Evolutionary conservation across 1,284 basidiomycete species (phyloP).

Genomic region (Hortiboletus rubellus): DNA sequence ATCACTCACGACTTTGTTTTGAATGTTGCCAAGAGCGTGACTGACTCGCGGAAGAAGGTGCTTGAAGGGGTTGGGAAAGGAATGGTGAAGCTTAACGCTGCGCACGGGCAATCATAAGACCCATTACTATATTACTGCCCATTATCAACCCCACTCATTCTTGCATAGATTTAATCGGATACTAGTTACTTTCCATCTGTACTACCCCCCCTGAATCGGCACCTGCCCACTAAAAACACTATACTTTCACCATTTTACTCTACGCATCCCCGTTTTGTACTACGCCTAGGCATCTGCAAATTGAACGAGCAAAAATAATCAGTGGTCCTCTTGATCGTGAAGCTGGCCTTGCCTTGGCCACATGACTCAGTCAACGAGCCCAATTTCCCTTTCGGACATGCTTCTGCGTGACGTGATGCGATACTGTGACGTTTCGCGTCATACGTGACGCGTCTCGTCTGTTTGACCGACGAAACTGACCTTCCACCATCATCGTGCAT

Average conservation of each 20-base stretch:
- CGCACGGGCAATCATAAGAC: constrained; percentile 38
- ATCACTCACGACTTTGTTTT: constrained; percentile 65
- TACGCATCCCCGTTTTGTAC: no score
- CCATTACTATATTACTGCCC: background rate
- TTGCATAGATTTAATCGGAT: constrained; percentile 18
- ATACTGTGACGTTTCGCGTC: constrained; percentile 31
- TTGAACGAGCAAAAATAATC: no score
- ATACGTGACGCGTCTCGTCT: constrained; percentile 20
- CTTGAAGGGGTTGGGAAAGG: constrained; percentile 73
- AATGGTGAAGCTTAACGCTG: constrained; percentile 51
- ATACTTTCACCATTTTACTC: no score
- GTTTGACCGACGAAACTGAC: background rate
- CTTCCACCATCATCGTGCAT: background rate
- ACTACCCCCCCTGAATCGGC: no score
- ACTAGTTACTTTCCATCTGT: no score
- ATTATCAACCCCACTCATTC: constrained; percentile 32
- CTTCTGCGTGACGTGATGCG: constrained; percentile 16
- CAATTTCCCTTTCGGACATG: no score
- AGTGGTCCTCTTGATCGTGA: no score
- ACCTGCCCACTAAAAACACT: no score
- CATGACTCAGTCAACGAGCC: no score
- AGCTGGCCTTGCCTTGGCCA: no score
- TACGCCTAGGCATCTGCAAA: no score
- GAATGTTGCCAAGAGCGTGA: constrained; percentile 60
- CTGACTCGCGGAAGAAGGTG: constrained; percentile 67